Base-by-base conservation (phyloP, 2,329 filamentous ascomycete species). In the Arthrobotrys sphaeroides region DNA sequence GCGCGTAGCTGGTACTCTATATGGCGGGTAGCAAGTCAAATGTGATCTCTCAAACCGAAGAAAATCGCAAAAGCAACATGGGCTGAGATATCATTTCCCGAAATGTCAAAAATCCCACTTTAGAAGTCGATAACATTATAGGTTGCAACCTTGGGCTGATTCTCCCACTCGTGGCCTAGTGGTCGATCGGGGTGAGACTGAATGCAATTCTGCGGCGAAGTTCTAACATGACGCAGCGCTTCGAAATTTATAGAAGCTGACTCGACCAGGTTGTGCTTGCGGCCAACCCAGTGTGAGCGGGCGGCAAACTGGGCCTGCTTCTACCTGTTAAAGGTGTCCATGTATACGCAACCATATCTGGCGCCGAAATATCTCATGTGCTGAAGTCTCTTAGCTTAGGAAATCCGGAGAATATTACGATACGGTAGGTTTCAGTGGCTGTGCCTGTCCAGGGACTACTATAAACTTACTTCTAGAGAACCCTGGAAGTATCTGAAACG, bases 181-280 rank as follows among this genome's bases (percentile, higher is more conserved):
- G 31, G 51, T 55, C 51, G 51, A 55, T 55, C 51, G n/a, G 16
- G n/a, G 51, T 55, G 51, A 55, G 51, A 55, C 47, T 13, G 45
- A 16, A 28, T 18, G n/a, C 7, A 55, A 24, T 13, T 7, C n/a
- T 38, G 18, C 22, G 51, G 31, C 31, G 51, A 38, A 55, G 49
- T 55, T 9, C 18, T 24, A 31, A 13, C 12, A 55, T 55, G 51
- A 55, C 51, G 31, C 51, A 55, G 31, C 31, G 16, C 13, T 7
- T 22, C 51, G 13, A 16, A 38, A 38, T 31, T 31, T 22, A 38
- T 20, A 18, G 26, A 20, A 33, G 28, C 28, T 6, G 13, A 10
- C 26, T n/a, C n/a, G n/a, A 5, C 10, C 22, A 28, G 16, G 1
- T 16, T 10, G 28, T 7, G 12, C 45, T 40, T 40, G 36, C 22